These are phyloP conservation scores for Raffaelea arxii DNA, from an alignment of 2,329 filamentous ascomycete genomes.

Conservation along the genomic window DNA sequence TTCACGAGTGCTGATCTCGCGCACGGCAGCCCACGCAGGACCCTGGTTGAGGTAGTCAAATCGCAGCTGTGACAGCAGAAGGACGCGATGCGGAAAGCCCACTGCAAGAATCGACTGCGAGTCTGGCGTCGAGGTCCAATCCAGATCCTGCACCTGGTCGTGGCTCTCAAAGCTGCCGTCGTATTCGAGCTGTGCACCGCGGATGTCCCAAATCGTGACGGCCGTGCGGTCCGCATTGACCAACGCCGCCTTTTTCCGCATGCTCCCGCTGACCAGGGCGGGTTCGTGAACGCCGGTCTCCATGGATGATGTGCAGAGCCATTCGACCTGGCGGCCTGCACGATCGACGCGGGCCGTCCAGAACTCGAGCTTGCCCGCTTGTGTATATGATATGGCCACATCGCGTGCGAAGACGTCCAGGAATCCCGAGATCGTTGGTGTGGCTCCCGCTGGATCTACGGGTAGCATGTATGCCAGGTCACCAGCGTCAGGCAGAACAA, in stretches of 20 bases:
- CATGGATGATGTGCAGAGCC: conserved; percentile 72
- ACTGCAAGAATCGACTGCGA: conserved; percentile 82
- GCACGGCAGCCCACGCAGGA: conserved; percentile 79
- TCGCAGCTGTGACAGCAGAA: conserved; percentile 76
- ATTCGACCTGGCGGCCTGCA: conserved; percentile 55
- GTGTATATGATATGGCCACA: conserved; percentile 76
- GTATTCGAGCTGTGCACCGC: conserved; percentile 72
- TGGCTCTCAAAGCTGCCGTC: conserved; percentile 63
- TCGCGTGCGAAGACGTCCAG: conserved; percentile 80
- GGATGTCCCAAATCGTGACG: conserved; percentile 85
- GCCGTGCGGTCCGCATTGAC: conserved; percentile 64
- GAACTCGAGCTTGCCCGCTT: conserved; percentile 64
- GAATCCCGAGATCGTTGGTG: conserved; percentile 62
- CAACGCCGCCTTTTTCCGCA: conserved; percentile 75
- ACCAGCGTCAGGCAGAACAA: conserved; percentile 53
- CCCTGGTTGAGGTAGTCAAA: conserved; percentile 86
- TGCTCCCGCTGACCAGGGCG: conserved; percentile 74
- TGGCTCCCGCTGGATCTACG: conserved; percentile 75
- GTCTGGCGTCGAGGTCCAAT: conserved; percentile 90
- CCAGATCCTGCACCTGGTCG: conserved; percentile 73
- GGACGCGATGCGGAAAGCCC: conserved; percentile 79
- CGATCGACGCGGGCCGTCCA: conserved; percentile 73
- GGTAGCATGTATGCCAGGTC: conserved; percentile 61
- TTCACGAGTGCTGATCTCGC: conserved; percentile 71
- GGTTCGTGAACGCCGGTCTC: conserved; percentile 67